A percentile compares a stretch with the other conserved stretches of the same genome.
Conservation (phyloP, 1,284 basidiomycete species). For the Trichosporon coremiiforme region DNA sequence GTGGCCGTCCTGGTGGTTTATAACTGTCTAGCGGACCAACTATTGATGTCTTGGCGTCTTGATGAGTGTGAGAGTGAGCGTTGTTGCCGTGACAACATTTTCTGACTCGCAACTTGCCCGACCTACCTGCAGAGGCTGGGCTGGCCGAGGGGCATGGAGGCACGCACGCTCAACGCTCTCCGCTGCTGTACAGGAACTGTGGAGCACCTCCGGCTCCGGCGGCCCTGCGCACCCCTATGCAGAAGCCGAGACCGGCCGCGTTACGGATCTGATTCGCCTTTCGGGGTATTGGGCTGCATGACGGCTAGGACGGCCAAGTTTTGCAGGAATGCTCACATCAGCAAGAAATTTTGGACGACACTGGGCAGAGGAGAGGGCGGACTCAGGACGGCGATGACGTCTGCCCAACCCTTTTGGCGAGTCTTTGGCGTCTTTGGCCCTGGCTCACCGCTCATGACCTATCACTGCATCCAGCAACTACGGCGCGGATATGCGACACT, state of each 20-base stretch:
- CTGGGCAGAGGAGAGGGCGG: no score
- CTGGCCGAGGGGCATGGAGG: not conserved
- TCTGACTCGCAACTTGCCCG: not conserved
- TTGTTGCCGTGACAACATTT: not conserved
- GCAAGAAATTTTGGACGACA: not conserved
- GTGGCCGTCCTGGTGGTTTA: not conserved
- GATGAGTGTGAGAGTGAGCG: not conserved
- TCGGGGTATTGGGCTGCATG: not conserved
- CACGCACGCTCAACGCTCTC: not conserved
- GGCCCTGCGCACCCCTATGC: not conserved
- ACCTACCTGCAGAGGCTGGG: not conserved
- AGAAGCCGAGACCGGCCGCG: not conserved
- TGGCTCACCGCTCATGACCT: not conserved
- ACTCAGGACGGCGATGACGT: not conserved
- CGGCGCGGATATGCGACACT: not conserved
- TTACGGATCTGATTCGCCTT: not conserved
- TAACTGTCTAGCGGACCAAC: not conserved
- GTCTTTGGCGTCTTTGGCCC: no score
- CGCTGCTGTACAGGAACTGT: not conserved
- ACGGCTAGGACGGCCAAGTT: no score
- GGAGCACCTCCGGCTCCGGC: not conserved
- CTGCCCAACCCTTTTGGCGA: not conserved
- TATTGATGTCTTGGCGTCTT: not conserved
- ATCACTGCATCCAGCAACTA: not conserved
- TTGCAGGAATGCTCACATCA: not conserved